These are phyloP conservation scores for Penicillium coffeae DNA, from an alignment of 495 filamentous ascomycete species.

Conservation along the genomic window DNA sequence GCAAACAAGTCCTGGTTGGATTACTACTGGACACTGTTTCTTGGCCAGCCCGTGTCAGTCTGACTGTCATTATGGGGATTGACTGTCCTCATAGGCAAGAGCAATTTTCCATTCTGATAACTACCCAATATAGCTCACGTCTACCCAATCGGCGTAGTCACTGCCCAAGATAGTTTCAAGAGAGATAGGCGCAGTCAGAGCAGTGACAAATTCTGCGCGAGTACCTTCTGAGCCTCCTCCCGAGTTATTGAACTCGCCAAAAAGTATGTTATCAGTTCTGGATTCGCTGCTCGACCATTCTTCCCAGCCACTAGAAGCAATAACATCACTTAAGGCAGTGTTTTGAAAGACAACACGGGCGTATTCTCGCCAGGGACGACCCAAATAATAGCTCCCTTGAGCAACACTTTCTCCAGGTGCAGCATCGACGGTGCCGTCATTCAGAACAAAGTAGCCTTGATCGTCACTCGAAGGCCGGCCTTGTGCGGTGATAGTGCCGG, in stretches of 20 bases:
- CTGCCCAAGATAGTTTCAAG: slow-evolving; percentile 52
- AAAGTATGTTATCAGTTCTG: slow-evolving; percentile 51
- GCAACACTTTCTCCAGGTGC: slow-evolving; percentile 44
- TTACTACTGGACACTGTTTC: too few species aligned
- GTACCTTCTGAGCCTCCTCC: slow-evolving; percentile 55
- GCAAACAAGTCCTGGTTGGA: too few species aligned
- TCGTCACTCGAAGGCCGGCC: slow-evolving; percentile 51
- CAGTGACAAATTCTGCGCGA: slow-evolving; percentile 52
- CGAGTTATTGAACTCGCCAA: slow-evolving; percentile 57
- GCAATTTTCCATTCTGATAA: too few species aligned
- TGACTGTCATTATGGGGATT: too few species aligned
- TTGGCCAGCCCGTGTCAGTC: too few species aligned
- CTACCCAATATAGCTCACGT: slow-evolving; percentile 33
- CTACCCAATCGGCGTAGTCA: slow-evolving; percentile 42
- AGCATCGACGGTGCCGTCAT: slow-evolving; percentile 48
- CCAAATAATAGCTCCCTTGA: slow-evolving; percentile 55
- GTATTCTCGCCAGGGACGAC: slow-evolving; percentile 62
- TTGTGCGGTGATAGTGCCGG: slow-evolving; percentile 57
- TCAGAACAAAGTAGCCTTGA: slow-evolving; percentile 59
- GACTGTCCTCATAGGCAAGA: too few species aligned
- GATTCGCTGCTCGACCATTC: slow-evolving; percentile 48
- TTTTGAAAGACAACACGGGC: slow-evolving; percentile 60
- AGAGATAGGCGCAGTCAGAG: slow-evolving; percentile 38
- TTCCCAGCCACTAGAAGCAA: slow-evolving; percentile 61
- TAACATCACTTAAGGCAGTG: slow-evolving; percentile 49